These are phyloP conservation scores for Jacaranda copaia DNA, from an alignment of 257 asterid genomes.

Conservation along the genomic window DNA sequence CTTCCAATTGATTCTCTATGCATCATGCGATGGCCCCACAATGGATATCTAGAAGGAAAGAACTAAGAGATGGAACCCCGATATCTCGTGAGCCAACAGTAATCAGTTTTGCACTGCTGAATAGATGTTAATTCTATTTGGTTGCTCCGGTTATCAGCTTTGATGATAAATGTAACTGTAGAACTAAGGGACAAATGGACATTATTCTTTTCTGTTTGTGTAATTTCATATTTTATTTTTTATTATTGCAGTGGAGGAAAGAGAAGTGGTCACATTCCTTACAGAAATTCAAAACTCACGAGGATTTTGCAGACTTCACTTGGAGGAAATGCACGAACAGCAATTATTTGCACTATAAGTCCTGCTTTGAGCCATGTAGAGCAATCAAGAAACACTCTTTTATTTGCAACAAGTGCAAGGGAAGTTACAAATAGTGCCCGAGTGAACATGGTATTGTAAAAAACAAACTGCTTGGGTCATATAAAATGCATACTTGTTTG, in stretches of 20 bases:
- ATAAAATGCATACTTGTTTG: background rate
- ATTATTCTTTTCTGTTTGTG: constrained; percentile 16
- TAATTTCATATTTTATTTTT: background rate
- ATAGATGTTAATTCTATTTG: background rate
- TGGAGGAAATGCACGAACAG: constrained; percentile 98
- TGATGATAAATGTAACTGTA: background rate
- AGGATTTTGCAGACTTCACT: constrained; percentile 92
- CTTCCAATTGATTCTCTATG: background rate
- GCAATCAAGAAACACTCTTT: constrained; percentile 88
- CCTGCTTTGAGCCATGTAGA: constrained; percentile 96
- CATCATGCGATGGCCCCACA: constrained; percentile 3
- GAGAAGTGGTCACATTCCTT: constrained; percentile 82
- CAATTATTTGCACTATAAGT: constrained; percentile 93
- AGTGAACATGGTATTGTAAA: constrained; percentile 86
- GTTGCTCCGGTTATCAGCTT: constrained; percentile 10
- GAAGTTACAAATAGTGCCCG: constrained; percentile 89
- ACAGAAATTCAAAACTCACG: constrained; percentile 90
- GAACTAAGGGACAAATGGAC: constrained; percentile 5
- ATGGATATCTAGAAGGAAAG: background rate
- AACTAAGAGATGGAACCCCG: background rate
- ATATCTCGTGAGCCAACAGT: too few relatives aligned
- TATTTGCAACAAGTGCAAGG: constrained; percentile 93
- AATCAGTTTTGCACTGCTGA: too few relatives aligned
- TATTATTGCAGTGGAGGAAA: constrained; percentile 83
- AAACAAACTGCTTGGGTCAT: constrained; percentile 6